Evolutionary conservation across 176 grass and related monocot genomes (phyloP).

Genomic region (Rhynchospora tenuis): DNA sequence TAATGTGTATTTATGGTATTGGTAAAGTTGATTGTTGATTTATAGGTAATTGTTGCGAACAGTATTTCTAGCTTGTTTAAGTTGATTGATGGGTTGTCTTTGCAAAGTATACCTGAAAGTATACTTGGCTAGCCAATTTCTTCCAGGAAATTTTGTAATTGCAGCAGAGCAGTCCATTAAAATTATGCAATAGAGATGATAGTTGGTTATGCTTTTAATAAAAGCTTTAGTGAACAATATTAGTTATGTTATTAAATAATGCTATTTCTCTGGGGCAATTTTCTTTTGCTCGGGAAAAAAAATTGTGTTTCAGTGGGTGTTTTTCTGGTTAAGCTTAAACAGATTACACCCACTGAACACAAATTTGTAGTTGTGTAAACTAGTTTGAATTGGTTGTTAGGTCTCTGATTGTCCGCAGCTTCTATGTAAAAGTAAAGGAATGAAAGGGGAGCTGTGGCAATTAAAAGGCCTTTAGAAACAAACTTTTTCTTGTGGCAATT

Average conservation of each 20-base stretch:
- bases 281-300: not conserved
- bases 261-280: not conserved
- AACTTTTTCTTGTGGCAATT: too few species aligned
- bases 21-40: not conserved
- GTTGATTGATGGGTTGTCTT: constrained; percentile 2
- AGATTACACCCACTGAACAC: too few species aligned
- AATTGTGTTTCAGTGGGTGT: not conserved
- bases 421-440: not conserved
- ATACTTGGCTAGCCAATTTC: constrained; percentile 4
- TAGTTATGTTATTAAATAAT: not conserved
- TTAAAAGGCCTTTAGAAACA: not conserved
- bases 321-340: not conserved
- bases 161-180: not conserved
- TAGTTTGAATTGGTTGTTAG: too few species aligned
- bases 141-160: constrained; percentile 15
- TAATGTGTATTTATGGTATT: not conserved
- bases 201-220: not conserved
- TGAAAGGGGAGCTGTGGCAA: not conserved
- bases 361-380: not conserved
- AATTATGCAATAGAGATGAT: constrained; percentile 1
- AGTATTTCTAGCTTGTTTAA: not conserved
- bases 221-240: not conserved
- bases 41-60: not conserved
- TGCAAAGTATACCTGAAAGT: not conserved
- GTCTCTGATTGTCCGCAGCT: not conserved